phyloP scores from a whole-genome alignment of 2,329 filamentous ascomycete genomes.

The Tympanopsis confertula region DNA sequence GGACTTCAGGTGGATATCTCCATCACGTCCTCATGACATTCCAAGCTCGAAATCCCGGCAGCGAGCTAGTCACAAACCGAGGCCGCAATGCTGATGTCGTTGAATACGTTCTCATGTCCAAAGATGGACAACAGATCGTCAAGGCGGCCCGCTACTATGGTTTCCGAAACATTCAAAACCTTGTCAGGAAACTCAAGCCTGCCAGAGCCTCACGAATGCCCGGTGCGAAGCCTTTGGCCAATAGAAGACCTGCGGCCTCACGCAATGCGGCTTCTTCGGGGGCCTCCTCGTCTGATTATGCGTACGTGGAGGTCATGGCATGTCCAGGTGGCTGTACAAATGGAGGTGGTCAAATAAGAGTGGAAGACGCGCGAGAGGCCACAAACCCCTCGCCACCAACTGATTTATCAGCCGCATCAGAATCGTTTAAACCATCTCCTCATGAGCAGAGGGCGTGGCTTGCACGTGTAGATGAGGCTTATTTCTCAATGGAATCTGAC shows the following conservation, averaged over 20 bases:
- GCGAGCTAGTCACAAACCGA: conserved; percentile 36
- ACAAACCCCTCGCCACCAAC: background rate
- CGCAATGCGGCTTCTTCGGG: conserved; percentile 11
- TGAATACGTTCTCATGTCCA: conserved; percentile 40
- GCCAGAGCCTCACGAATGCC: conserved; percentile 40
- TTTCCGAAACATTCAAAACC: conserved; percentile 58
- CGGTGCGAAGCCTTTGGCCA: conserved; percentile 25
- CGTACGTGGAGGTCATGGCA: conserved; percentile 60
- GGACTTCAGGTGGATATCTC: conserved; percentile 51
- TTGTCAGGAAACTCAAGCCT: conserved; percentile 52
- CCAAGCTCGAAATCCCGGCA: conserved; percentile 40
- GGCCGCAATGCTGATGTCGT: conserved; percentile 54
- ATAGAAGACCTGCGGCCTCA: conserved; percentile 9
- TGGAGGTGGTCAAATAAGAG: conserved; percentile 53
- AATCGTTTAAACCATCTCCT: conserved; percentile 24
- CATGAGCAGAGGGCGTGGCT: conserved; percentile 49
- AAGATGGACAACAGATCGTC: conserved; percentile 24
- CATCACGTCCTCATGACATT: conserved; percentile 46
- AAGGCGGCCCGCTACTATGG: conserved; percentile 54
- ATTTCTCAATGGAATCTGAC: conserved; percentile 34
- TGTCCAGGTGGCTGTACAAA: conserved; percentile 59
- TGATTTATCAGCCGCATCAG: background rate
- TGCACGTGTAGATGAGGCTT: conserved; percentile 41
- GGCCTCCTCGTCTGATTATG: conserved; percentile 32
- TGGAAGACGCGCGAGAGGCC: conserved; percentile 33